Base-by-base conservation (phyloP, 2,329 filamentous ascomycete species). In the Rhinocladiella mackenziei region DNA sequence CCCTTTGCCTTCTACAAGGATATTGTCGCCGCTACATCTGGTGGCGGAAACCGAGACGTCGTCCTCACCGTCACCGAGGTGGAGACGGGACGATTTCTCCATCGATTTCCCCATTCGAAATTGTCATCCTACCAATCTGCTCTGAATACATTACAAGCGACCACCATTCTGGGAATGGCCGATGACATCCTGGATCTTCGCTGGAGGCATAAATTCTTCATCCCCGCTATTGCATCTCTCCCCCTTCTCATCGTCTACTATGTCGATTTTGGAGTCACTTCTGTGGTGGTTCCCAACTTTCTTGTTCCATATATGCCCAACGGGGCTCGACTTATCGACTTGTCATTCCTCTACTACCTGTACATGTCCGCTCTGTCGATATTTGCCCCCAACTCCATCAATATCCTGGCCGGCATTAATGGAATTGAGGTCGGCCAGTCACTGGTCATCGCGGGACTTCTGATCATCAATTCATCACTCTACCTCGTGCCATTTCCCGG, bases 391-490 rank as follows among this genome's bases (percentile, higher is more conserved):
- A 97, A 98, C 70, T 89, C 88, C 66, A 98, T 98, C 77, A 98
- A 98, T 73, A 98, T 98, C 69, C 74, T 98, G n/a, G 92, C 92
- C 0, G 92, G 92, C n/a, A 87, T 98, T 67, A 98, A 98, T 66
- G 92, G 92, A 43, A 92, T 98, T 63, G 92, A 98, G 66, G 92
- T 97, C 43, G 81, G 85, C 8, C 92, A 98, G 69, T 96, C 89
- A 48, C 73, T 98, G 51, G 86, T 95, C 53, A 87, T 98, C 62
- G 91, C 89, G 18, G 65, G 81, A 40, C 77, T 97, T 38, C 79
- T 98, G 55, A 78, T 84, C 48, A 70, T 88, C 63, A 98, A 98
- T 70, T 92, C 97, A 65, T 73, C 77, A 39, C 76, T 97, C 53
- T 98, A 97, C 68, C 79, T 97, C 37, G 68, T 74, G 3, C 78